Base-by-base conservation (phyloP, 306 rosid genomes). In the Astragalus glycyphyllos region DNA sequence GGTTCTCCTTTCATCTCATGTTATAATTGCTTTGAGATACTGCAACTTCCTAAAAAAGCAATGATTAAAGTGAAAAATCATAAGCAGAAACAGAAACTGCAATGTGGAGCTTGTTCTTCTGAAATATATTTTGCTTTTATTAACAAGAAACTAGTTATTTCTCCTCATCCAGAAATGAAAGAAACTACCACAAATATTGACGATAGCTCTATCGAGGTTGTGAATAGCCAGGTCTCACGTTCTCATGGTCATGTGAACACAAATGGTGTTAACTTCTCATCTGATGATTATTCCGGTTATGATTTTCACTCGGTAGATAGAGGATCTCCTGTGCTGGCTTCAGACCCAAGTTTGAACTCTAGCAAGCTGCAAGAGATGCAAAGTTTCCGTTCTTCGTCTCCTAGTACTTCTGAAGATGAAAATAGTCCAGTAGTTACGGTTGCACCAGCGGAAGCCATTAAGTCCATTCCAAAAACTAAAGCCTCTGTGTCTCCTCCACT, bases 1-100 rank as follows among this genome's bases (percentile, higher is more conserved):
- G 99, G 97, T 69, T 89, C 99, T 65, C 99, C 99, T 34, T 95
- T 95, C 82, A 69, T 95, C 44, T 76, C 96, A 9, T 95, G 99
- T 59, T 65, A 70, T 71, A 89, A 79, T 75, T 95, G 99, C 85
- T 91, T 82, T 76, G 97, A 87, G 81, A 62, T 95, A 73, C 84
- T 95, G 67, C 90, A 89, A 79, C 90, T 95, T 48, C 92, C 99
- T 76, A 91, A 80, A 77, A 89, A 84, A 75, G 77, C 82, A 20
- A 63, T 82, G 68, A 67, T 55, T 60, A 64, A 26, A 58, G 73
- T 65, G 69, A 87, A 81, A 72, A 78, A 73, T 12, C 80, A 77
- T 59, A 80, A 72, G 73, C 96, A 82, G 77, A 95, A 88, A 69
- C 78, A 20, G 23, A 20, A 2, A 26, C 3, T 95, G 56, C 80